A percentile compares a stretch with the other conserved stretches of the same genome.
phyloP scores from a whole-genome alignment of 2,329 filamentous ascomycete genomes.

The Cladosporium sp. region DNA sequence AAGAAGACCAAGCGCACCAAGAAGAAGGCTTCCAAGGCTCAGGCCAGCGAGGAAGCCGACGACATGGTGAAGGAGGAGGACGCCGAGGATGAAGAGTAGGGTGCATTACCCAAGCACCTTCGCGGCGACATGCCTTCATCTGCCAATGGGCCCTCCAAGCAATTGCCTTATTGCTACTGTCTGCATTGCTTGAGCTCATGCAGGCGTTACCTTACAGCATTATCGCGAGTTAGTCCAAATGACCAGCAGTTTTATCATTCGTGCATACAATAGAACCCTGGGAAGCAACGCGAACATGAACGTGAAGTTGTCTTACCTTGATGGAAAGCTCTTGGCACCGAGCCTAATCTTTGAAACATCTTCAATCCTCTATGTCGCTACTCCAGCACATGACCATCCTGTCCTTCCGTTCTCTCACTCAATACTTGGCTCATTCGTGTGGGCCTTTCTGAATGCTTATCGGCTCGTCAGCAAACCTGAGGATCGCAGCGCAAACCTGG shows the following conservation, averaged over 20 bases:
- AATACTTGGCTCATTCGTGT: neutral
- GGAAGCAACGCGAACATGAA: neutral
- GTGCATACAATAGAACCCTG: too few species aligned
- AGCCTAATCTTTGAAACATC: slow-evolving; percentile 3
- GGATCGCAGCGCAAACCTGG: slow-evolving; percentile 11
- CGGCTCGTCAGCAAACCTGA: slow-evolving; percentile 13
- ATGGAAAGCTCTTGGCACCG: neutral
- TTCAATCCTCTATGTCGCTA: neutral
- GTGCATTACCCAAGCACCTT: neutral
- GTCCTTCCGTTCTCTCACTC: neutral
- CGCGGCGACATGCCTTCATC: neutral
- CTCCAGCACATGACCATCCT: neutral
- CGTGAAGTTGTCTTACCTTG: neutral
- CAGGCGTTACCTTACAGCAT: neutral
- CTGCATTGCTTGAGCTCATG: neutral
- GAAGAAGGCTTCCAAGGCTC: slow-evolving; percentile 17
- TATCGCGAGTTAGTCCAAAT: neutral
- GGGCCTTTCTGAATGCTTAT: slow-evolving; percentile 18
- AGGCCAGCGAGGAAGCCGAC: slow-evolving; percentile 11
- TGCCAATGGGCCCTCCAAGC: neutral
- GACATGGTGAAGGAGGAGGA: slow-evolving; percentile 7
- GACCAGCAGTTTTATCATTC: too few species aligned
- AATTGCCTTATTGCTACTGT: neutral
- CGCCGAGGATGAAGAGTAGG: slow-evolving; percentile 7
- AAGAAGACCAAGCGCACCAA: slow-evolving; percentile 13